phyloP scores from a whole-genome alignment of 768 basidiomycete species.

The Cyclocybe aegerita region DNA sequence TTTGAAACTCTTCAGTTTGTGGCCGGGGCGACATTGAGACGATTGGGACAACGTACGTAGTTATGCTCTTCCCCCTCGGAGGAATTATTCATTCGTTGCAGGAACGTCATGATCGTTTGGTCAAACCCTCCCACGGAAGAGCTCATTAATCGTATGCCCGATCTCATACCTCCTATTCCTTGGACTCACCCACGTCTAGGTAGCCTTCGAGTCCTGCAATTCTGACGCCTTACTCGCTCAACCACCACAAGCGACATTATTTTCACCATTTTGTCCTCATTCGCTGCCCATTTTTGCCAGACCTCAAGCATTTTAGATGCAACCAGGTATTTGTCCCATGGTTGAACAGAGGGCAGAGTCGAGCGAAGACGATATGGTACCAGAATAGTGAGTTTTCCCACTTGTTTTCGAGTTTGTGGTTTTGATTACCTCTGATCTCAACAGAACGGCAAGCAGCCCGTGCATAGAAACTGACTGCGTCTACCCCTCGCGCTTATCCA shows the following conservation, averaged over 20 bases:
- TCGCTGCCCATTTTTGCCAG: too few relatives aligned
- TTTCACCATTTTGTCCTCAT: too few relatives aligned
- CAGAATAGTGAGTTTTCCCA: slow-evolving; percentile 22
- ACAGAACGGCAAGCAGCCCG: slow-evolving; percentile 6
- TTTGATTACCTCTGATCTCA: background rate
- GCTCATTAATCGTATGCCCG: slow-evolving; percentile 33
- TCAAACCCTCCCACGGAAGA: slow-evolving; percentile 33
- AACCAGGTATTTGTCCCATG: slow-evolving; percentile 46
- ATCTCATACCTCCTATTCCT: background rate
- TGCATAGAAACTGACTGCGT: slow-evolving; percentile 1
- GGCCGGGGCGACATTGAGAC: too few relatives aligned
- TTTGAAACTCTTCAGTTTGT: too few relatives aligned
- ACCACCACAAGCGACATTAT: background rate
- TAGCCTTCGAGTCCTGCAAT: slow-evolving; percentile 38
- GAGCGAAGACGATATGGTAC: slow-evolving; percentile 31
- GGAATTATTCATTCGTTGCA: slow-evolving; percentile 10
- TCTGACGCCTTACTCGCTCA: slow-evolving; percentile 39
- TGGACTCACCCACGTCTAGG: slow-evolving; percentile 6
- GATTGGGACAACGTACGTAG: too few relatives aligned
- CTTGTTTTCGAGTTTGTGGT: background rate
- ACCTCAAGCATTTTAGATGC: slow-evolving; percentile 41
- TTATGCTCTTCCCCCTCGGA: too few relatives aligned
- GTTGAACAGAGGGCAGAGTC: slow-evolving; percentile 39
- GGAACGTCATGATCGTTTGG: slow-evolving; percentile 32
- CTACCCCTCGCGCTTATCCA: too few relatives aligned